These are phyloP conservation scores for Hagleromyces aurorensis DNA, from an alignment of 805 yeast genomes.

Conservation along the genomic window DNA sequence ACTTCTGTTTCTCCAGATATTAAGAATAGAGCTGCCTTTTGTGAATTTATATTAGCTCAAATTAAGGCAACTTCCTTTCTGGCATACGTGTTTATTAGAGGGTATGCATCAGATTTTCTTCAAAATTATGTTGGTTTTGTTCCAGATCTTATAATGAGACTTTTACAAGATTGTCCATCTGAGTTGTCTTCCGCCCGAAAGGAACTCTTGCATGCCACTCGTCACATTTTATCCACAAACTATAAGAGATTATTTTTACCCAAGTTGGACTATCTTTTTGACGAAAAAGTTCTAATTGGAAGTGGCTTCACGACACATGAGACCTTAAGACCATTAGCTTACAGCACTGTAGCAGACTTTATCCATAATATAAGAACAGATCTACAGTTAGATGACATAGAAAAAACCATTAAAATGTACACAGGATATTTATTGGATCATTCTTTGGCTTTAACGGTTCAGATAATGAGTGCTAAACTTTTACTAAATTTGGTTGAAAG, in stretches of 20 bases:
- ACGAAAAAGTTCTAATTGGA: constrained; percentile 82
- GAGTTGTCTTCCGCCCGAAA: constrained; percentile 87
- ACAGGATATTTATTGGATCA: constrained; percentile 75
- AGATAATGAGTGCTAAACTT: constrained; percentile 92
- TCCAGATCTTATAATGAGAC: constrained; percentile 79
- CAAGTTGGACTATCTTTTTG: constrained; percentile 75
- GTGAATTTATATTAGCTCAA: constrained; percentile 86
- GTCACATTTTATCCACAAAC: constrained; percentile 90
- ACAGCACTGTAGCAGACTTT: constrained; percentile 91
- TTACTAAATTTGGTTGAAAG: constrained; percentile 82
- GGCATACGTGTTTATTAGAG: constrained; percentile 85
- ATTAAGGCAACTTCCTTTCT: constrained; percentile 93
- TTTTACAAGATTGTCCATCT: constrained; percentile 91
- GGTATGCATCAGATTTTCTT: constrained; percentile 61
- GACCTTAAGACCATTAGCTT: constrained; percentile 86
- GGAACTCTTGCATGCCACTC: constrained; percentile 85
- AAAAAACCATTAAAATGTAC: constrained; percentile 79
- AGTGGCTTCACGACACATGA: constrained; percentile 88
- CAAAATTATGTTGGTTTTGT: constrained; percentile 51
- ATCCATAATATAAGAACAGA: constrained; percentile 87
- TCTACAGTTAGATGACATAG: constrained; percentile 70
- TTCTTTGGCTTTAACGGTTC: constrained; percentile 78
- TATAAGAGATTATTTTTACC: constrained; percentile 76
- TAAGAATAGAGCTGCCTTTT: constrained; percentile 67
- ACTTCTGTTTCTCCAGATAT: constrained; percentile 71